Percentiles rank a stretch among this genome's conserved stretches.
Conservation (phyloP, 805 yeast genomes). For the Yarrowia alimentaria region DNA sequence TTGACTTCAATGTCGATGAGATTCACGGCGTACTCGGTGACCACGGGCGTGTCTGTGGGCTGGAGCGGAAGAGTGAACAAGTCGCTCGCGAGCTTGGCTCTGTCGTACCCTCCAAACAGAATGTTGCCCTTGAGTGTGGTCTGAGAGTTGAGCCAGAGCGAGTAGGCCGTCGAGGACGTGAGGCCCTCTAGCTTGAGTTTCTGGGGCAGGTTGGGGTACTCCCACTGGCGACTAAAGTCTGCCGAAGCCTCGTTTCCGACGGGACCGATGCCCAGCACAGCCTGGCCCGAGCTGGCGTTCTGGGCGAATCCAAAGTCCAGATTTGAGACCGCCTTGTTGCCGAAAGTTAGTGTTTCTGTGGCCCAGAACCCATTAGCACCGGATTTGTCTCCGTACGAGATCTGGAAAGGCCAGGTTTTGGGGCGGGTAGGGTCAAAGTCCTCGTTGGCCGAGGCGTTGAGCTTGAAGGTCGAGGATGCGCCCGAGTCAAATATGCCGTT, state of each 20-base stretch:
- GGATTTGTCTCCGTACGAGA: constrained; percentile 46
- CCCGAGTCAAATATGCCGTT: not conserved
- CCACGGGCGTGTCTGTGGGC: constrained; percentile 33
- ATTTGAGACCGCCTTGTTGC: constrained; percentile 47
- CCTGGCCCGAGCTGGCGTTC: constrained; percentile 58
- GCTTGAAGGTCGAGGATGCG: not conserved
- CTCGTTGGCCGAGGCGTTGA: constrained; percentile 32
- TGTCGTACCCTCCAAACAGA: constrained; percentile 35
- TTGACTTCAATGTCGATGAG: constrained; percentile 23
- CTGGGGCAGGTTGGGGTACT: constrained; percentile 39
- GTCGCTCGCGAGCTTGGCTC: constrained; percentile 28
- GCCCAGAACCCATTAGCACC: constrained; percentile 55
- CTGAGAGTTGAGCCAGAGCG: constrained; percentile 43
- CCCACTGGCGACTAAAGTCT: constrained; percentile 21
- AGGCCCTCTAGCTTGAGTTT: constrained; percentile 42
- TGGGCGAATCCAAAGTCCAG: constrained; percentile 75
- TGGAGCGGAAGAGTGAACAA: constrained; percentile 42
- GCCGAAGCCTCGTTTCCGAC: constrained; percentile 36
- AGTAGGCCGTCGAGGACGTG: constrained; percentile 44
- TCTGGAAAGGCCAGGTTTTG: constrained; percentile 38
- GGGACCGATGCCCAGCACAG: constrained; percentile 46
- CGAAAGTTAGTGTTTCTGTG: constrained; percentile 55
- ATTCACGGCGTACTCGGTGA: constrained; percentile 3
- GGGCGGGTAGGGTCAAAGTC: not conserved
- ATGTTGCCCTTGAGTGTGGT: constrained; percentile 33